Conservation (phyloP, 106 monocot species). For the Triglochin maritima region DNA sequence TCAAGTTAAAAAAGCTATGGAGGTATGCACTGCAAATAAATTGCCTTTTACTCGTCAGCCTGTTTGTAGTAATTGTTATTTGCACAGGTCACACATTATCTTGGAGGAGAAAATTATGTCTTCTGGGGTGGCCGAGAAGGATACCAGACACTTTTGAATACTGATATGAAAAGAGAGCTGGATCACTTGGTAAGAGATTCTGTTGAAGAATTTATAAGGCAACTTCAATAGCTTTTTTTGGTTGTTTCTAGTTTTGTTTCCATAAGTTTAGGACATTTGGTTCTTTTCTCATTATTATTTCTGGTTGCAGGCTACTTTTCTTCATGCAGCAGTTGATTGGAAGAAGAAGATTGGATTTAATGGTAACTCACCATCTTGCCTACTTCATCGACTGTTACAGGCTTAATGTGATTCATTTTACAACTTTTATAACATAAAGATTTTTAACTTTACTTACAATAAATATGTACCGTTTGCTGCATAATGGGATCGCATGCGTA, state of each 20-base stretch:
- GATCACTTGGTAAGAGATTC: slow-evolving; percentile 71
- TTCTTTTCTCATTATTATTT: not conserved
- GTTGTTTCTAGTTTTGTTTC: not conserved
- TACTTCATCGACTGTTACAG: not conserved
- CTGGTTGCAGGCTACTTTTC: slow-evolving; percentile 58
- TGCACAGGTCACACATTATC: slow-evolving; percentile 75
- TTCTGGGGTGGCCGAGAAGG: slow-evolving; percentile 99
- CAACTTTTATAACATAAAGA: no score
- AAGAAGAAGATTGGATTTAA: slow-evolving; percentile 98
- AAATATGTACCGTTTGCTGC: not conserved
- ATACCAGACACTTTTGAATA: slow-evolving; percentile 90
- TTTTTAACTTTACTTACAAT: no score
- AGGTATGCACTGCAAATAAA: slow-evolving; percentile 36
- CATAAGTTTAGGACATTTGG: slow-evolving; percentile 1
- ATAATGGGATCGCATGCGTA: not conserved
- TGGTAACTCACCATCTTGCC: slow-evolving; percentile 20
- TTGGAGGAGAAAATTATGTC: slow-evolving; percentile 97
- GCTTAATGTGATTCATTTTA: not conserved
- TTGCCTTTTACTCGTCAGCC: not conserved
- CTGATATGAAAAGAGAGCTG: slow-evolving; percentile 97
- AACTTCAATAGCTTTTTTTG: not conserved
- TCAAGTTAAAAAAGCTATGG: slow-evolving; percentile 97
- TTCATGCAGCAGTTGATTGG: slow-evolving; percentile 85
- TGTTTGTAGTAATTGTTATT: not conserved
- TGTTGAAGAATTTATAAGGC: not conserved